A percentile compares a stretch with the other conserved stretches of the same genome.
These are phyloP conservation scores for Trichoderma koningiopsis DNA, from an alignment of 2,329 filamentous ascomycete genomes.

Conservation along the genomic window DNA sequence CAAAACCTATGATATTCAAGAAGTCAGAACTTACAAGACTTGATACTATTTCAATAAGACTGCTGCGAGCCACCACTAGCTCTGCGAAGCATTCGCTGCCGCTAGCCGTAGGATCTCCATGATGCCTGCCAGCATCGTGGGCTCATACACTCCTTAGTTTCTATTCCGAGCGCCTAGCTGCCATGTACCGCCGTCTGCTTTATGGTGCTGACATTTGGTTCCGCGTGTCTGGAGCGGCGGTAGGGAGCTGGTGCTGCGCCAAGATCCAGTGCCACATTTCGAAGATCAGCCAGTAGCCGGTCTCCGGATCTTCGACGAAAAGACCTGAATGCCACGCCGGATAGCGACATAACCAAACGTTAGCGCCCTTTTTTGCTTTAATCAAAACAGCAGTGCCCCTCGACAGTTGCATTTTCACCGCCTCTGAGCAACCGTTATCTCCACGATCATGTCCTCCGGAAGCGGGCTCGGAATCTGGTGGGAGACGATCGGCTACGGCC, in stretches of 20 bases:
- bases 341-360: conserved; percentile 8
- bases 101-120: not conserved
- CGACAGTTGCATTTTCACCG: conserved; percentile 3
- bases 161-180: conserved; percentile 5
- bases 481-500: conserved; percentile 13
- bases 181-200: not conserved
- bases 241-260: not conserved
- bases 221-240: not conserved
- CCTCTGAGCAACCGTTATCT: conserved; percentile 1
- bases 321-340: conserved; percentile 2
- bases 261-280: conserved; percentile 4
- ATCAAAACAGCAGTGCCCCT: not conserved
- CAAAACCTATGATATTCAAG: not conserved
- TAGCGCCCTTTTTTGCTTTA: conserved; percentile 3
- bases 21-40: not conserved
- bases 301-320: conserved; percentile 19
- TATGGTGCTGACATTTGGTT: conserved; percentile 10
- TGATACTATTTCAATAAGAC: not conserved
- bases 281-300: conserved; percentile 18
- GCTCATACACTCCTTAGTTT: not conserved
- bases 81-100: not conserved
- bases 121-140: not conserved
- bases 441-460: not conserved
- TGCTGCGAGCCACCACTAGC: not conserved
- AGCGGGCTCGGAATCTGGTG: conserved; percentile 18